Evolutionary conservation across 495 filamentous ascomycete species (phyloP).

Genomic region (Neurospora sp.): DNA sequence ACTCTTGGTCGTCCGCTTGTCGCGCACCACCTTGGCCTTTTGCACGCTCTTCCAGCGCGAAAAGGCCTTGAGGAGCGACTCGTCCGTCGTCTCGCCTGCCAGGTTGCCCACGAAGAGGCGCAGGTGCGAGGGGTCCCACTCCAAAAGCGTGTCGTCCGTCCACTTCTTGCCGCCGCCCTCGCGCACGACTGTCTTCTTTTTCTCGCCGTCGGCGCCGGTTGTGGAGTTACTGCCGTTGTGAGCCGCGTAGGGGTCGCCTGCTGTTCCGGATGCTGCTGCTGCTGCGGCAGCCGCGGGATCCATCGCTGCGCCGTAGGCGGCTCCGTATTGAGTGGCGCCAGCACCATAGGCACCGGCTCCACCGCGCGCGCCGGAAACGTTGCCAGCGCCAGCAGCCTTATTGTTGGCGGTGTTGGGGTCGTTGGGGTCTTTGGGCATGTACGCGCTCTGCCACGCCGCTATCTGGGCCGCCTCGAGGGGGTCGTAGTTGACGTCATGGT

Average conservation of each 20-base stretch:
- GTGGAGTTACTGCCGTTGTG: constrained; percentile 21
- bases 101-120: constrained; percentile 94
- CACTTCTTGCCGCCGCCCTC: constrained; percentile 84
- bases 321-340: constrained; percentile 13
- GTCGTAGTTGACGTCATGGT: constrained; percentile 39
- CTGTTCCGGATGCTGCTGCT: constrained; percentile 3
- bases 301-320: background rate
- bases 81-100: constrained; percentile 96
- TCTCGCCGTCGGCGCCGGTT: constrained; percentile 18
- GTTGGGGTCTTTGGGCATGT: constrained; percentile 47
- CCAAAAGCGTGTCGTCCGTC: constrained; percentile 74
- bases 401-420: constrained; percentile 14
- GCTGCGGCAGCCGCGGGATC: constrained; percentile 23
- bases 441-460: constrained; percentile 94
- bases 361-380: constrained; percentile 5
- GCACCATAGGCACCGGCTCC: constrained; percentile 30
- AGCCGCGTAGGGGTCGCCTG: constrained; percentile 22
- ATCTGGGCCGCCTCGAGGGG: constrained; percentile 88
- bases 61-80: constrained; percentile 89
- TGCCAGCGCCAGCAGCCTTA: constrained; percentile 15
- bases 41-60: constrained; percentile 75
- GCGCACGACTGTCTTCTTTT: constrained; percentile 68
- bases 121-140: constrained; percentile 95
- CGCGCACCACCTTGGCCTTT: constrained; percentile 89
- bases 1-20: constrained; percentile 90